Base-by-base conservation (phyloP, 2,329 filamentous ascomycete species). In the Calonectria pauciramosa region DNA sequence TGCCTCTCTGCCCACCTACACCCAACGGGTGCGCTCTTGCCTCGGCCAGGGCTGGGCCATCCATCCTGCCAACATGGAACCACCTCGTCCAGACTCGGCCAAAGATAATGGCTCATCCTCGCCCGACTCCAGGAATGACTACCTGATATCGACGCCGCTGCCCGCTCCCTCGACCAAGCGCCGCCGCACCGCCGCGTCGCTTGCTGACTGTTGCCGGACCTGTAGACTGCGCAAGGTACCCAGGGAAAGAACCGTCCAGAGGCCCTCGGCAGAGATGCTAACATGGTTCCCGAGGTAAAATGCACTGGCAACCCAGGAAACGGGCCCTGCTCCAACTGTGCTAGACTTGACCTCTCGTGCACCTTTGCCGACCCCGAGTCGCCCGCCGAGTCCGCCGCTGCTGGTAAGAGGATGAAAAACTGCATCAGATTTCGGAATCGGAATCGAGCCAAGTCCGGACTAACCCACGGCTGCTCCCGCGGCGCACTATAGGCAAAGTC, bases 181-280 rank as follows among this genome's bases (percentile, higher is more conserved):
- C 30, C 82, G 84, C 64, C 82, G 83, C 20, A 81, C 80, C 2
- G 80, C 82, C 23, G 72, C 81, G 28, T 69, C 76, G 44, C 41
- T 79, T 44, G 72, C 78, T 54, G 82, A 84, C 49, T 85, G 84
- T 72, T 86, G 84, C 77, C 84, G 83, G 71, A 86, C 84, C 28
- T 86, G 85, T 75, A 80, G 84, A 23, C 74, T 86, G 52, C 82
- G 85, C 75, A 86, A 86, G 83, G 85, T 85, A 74, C 23, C 60
- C 28, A 47, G 10, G 18, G 41, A 44, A 44, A 10, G 34, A 34
- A 77, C 38, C 20, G 28, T 67, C 36, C 59, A 34, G 16, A 52
- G 28, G 28, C 18, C 18, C 16, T 67, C 28, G 59, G 18, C 63
- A 20, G 32, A 65, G 32, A 65, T 14, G 28, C 72, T 77, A 38